Evolutionary conservation across 2,329 filamentous ascomycete genomes (phyloP).

Genomic region (Periconia sp.): DNA sequence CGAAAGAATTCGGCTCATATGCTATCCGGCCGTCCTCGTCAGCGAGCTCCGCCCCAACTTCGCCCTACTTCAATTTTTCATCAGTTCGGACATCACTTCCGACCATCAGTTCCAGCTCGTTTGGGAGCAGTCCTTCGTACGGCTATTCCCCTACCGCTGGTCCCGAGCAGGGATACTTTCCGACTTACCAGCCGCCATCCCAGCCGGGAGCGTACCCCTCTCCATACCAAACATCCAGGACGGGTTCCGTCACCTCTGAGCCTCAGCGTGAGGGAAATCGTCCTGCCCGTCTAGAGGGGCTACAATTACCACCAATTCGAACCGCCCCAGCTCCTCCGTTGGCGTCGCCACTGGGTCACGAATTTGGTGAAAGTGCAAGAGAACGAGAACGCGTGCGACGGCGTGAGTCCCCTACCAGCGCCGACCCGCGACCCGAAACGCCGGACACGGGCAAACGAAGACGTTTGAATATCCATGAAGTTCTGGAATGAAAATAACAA

Average conservation of each 20-base stretch:
- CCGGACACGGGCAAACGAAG: conserved; percentile 42
- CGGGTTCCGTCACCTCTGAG: conserved; percentile 33
- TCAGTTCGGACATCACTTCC: conserved; percentile 43
- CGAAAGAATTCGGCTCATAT: conserved; percentile 35
- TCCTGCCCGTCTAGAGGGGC: conserved; percentile 33
- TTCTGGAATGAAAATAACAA: conserved; percentile 43
- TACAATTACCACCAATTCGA: conserved; percentile 45
- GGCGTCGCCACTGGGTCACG: conserved; percentile 37
- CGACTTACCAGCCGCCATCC: conserved; percentile 33
- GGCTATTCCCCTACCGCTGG: conserved; percentile 42
- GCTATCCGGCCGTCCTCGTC: conserved; percentile 36
- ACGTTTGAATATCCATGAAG: conserved; percentile 44
- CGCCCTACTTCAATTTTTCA: conserved; percentile 43
- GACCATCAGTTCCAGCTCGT: conserved; percentile 40
- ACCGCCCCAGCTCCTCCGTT: conserved; percentile 35
- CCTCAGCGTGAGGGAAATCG: conserved; percentile 32
- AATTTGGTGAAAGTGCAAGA: conserved; percentile 24
- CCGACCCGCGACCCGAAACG: conserved; percentile 35
- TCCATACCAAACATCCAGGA: conserved; percentile 35
- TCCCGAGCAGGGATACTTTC: conserved; percentile 41
- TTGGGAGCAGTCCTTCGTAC: conserved; percentile 40
- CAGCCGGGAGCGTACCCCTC: conserved; percentile 36
- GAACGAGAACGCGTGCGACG: conserved; percentile 33
- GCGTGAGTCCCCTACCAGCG: conserved; percentile 34
- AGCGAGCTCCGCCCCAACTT: conserved; percentile 40